Evolutionary conservation across 768 basidiomycete species (phyloP).

Genomic region (Tulasnella sp.): DNA sequence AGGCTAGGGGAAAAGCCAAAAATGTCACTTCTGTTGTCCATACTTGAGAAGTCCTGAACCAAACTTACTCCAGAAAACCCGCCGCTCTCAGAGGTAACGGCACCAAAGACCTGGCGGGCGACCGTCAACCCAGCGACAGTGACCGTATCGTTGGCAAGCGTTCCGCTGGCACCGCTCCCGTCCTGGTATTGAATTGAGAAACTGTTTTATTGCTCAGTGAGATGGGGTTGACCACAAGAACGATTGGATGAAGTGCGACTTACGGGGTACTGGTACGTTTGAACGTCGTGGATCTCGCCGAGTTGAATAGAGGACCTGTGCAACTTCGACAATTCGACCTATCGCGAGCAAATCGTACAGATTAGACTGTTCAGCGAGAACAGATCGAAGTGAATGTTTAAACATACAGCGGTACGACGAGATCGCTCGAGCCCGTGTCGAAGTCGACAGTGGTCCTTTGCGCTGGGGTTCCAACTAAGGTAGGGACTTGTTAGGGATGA

Average conservation of each 20-base stretch:
- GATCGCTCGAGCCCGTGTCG: not conserved
- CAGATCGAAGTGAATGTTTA: too few species aligned
- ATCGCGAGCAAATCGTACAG: not conserved
- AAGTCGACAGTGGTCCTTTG: not conserved
- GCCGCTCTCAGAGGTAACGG: not conserved
- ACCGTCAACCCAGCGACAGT: slow-evolving; percentile 13
- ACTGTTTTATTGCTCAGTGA: not conserved
- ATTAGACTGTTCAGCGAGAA: not conserved
- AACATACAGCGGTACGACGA: not conserved
- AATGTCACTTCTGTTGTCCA: too few species aligned
- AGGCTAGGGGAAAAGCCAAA: not conserved
- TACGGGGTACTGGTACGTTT: not conserved
- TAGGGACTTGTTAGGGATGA: not conserved
- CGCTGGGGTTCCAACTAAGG: not conserved
- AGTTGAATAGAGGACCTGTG: not conserved
- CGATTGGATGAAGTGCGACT: not conserved
- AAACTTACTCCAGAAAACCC: not conserved
- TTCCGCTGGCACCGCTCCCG: not conserved
- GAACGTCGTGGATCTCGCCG: not conserved
- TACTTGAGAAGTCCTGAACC: not conserved
- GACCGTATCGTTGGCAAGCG: slow-evolving; percentile 6
- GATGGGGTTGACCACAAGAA: not conserved
- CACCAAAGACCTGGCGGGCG: slow-evolving; percentile 1
- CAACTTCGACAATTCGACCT: not conserved
- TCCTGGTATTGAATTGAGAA: slow-evolving; percentile 6